phyloP scores from a whole-genome alignment of 768 basidiomycete genomes.

The Leucocoprinus leucothites region DNA sequence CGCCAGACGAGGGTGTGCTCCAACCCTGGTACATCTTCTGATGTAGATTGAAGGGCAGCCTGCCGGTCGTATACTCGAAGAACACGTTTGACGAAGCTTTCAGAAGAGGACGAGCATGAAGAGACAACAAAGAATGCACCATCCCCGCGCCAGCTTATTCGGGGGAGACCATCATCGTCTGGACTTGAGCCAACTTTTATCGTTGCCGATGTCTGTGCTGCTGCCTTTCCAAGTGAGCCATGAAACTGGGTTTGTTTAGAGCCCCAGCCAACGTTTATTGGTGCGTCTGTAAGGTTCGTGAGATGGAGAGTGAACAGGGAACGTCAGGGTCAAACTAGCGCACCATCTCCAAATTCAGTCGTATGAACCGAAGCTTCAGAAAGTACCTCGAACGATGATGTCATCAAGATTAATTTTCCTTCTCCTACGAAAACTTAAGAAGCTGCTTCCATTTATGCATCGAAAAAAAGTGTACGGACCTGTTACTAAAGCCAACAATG shows the following conservation, averaged over 20 bases:
- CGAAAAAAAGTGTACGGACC: slow-evolving; percentile 38
- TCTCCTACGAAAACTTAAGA: slow-evolving; percentile 42
- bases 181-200: slow-evolving; percentile 50
- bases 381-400: slow-evolving; percentile 82
- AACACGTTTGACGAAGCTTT: slow-evolving; percentile 39
- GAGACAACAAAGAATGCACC: slow-evolving; percentile 87
- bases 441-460: not conserved
- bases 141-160: slow-evolving; percentile 94
- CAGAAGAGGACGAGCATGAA: slow-evolving; percentile 46
- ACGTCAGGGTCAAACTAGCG: not conserved
- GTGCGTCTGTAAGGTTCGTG: slow-evolving; percentile 54
- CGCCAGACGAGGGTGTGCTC: slow-evolving; percentile 83
- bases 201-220: slow-evolving; percentile 53
- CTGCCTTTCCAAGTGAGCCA: slow-evolving; percentile 87
- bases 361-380: slow-evolving; percentile 74
- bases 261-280: slow-evolving; percentile 98
- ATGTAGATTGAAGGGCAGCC: slow-evolving; percentile 76
- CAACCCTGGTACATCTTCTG: slow-evolving; percentile 78
- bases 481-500: slow-evolving; percentile 78
- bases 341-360: slow-evolving; percentile 84
- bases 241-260: slow-evolving; percentile 97
- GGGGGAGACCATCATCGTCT: slow-evolving; percentile 67
- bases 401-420: slow-evolving; percentile 84
- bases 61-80: slow-evolving; percentile 77
- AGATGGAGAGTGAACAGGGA: not conserved